Evolutionary conservation across 169 alveolate genomes (phyloP).

Genomic region (Plasmodium fragile): DNA sequence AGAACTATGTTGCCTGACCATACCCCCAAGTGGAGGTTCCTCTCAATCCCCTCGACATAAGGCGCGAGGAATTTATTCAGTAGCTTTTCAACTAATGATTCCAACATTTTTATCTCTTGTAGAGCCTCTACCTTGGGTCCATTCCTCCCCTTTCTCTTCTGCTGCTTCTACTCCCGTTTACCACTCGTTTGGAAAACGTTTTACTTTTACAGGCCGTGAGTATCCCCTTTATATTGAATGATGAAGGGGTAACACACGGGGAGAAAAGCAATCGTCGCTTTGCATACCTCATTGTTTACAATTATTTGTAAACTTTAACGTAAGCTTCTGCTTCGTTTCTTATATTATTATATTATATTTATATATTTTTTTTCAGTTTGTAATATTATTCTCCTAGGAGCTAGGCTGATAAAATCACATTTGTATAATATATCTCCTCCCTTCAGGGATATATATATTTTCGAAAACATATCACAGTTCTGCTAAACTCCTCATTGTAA

Average conservation of each 20-base stretch:
- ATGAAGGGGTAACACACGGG: background rate
- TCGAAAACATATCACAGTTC: background rate
- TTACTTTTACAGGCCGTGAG: background rate
- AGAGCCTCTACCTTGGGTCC: background rate
- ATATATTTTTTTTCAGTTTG: background rate
- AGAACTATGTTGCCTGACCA: slow-evolving; percentile 91
- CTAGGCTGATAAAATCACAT: background rate
- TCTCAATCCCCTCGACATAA: slow-evolving; percentile 89
- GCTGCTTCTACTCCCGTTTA: background rate
- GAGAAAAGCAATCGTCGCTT: background rate
- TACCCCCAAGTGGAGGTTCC: slow-evolving; percentile 88
- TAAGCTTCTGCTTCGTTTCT: background rate
- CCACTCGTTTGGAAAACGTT: background rate
- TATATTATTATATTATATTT: background rate
- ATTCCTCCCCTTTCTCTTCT: slow-evolving; percentile 3
- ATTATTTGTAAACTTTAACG: background rate
- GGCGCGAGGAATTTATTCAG: slow-evolving; percentile 90
- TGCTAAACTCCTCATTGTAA: background rate
- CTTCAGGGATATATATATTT: background rate
- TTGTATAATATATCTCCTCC: background rate
- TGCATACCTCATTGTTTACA: background rate
- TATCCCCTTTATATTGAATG: background rate
- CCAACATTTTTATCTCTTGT: slow-evolving; percentile 83
- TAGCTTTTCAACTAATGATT: slow-evolving; percentile 88
- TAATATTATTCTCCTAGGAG: background rate